phyloP scores from a whole-genome alignment of 352 stramenopile species.

The Globisporangium carolinianum region DNA sequence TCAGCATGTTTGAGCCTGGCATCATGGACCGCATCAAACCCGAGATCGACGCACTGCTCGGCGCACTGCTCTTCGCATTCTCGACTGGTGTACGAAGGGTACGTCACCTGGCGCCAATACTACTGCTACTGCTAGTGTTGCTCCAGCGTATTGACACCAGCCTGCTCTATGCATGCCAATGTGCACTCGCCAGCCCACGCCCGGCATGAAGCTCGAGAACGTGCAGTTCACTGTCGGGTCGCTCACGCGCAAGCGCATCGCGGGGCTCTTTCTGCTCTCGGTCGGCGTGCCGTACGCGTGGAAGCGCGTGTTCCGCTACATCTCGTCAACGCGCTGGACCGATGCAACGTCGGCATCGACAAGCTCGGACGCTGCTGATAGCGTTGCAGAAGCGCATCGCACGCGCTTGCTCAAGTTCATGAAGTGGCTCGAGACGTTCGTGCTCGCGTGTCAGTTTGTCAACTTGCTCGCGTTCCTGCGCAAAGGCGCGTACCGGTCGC shows the following conservation, averaged over 20 bases:
- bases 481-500: slow-evolving; percentile 63
- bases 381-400: slow-evolving; percentile 14
- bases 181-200: slow-evolving; percentile 72
- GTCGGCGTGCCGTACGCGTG: slow-evolving; percentile 68
- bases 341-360: no score
- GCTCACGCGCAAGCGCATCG: slow-evolving; percentile 43
- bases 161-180: no score
- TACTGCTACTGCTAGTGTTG: no score
- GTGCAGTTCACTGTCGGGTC: slow-evolving; percentile 43
- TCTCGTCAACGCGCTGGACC: slow-evolving; percentile 47
- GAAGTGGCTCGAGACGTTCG: slow-evolving; percentile 70
- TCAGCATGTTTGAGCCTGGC: slow-evolving; percentile 66
- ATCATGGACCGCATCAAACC: slow-evolving; percentile 58
- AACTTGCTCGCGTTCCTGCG: slow-evolving; percentile 73
- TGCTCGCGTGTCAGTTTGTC: slow-evolving; percentile 55
- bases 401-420: slow-evolving; percentile 37
- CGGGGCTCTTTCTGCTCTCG: slow-evolving; percentile 58
- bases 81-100: slow-evolving; percentile 58
- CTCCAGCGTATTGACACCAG: background rate
- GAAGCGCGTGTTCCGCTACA: slow-evolving; percentile 62
- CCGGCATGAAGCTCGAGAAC: slow-evolving; percentile 82
- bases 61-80: slow-evolving; percentile 53
- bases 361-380: background rate
- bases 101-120: no score
- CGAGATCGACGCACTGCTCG: slow-evolving; percentile 61